Percentiles rank a stretch among this genome's conserved stretches.
Conservation (phyloP, 2,329 filamentous ascomycete species). For the Ceratocystis colombiana region DNA sequence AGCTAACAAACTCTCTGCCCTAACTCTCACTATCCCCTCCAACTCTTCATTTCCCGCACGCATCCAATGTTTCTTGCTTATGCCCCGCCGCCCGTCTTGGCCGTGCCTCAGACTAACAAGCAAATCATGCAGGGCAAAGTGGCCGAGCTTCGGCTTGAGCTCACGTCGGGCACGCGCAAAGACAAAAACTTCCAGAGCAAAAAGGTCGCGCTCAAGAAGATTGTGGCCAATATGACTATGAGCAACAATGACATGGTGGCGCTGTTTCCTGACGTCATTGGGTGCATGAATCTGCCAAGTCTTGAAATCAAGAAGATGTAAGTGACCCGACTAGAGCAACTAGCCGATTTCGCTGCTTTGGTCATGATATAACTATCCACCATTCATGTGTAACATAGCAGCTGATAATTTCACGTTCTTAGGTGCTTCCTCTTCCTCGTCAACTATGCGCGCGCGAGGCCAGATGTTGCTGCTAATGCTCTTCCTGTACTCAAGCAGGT, state of each 20-base stretch:
- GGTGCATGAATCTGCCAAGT: slow-evolving; percentile 87
- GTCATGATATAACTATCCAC: too few species aligned
- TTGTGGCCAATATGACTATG: slow-evolving; percentile 99
- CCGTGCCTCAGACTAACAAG: slow-evolving; percentile 23
- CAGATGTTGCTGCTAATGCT: slow-evolving; percentile 87
- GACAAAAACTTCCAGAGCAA: slow-evolving; percentile 92
- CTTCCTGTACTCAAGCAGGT: slow-evolving; percentile 68
- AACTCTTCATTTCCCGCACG: neutral
- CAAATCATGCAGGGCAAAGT: slow-evolving; percentile 82
- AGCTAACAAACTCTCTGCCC: too few species aligned
- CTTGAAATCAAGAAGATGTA: slow-evolving; percentile 99
- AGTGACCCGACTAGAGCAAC: slow-evolving; percentile 29
- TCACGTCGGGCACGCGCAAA: slow-evolving; percentile 81
- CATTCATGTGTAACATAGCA: too few species aligned
- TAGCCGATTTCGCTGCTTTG: too few species aligned
- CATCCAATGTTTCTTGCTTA: slow-evolving; percentile 46
- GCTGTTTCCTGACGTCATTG: slow-evolving; percentile 88
- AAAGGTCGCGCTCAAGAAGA: slow-evolving; percentile 98
- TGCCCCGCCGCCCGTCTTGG: slow-evolving; percentile 35
- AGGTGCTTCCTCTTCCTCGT: slow-evolving; percentile 98
- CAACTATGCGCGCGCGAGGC: slow-evolving; percentile 91
- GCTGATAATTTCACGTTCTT: slow-evolving; percentile 17
- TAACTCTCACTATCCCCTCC: neutral
- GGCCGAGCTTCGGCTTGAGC: slow-evolving; percentile 86
- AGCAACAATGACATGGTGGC: slow-evolving; percentile 99